Conservation (phyloP, 805 yeast species). For the Barnettozyma sucrosica region DNA sequence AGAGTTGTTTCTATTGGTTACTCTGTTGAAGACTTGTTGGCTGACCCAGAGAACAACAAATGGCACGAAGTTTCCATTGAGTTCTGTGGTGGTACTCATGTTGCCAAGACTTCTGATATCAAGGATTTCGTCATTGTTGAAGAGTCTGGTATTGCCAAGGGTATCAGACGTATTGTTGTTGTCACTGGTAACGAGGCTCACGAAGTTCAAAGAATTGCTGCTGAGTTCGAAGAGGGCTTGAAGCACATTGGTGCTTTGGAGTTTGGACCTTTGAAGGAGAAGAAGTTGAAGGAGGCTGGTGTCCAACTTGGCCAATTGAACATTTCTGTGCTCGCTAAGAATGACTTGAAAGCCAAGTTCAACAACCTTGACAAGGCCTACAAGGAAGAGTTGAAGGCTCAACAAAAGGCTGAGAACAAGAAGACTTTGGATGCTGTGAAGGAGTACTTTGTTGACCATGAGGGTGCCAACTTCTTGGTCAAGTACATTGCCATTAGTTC, state of each 20-base stretch:
- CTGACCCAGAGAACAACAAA: conserved; percentile 60
- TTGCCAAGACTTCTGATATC: conserved; percentile 85
- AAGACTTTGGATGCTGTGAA: conserved; percentile 73
- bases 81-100: conserved; percentile 99
- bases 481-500: conserved; percentile 65
- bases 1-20: conserved; percentile 95
- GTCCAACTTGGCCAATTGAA: conserved; percentile 77
- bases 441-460: conserved; percentile 52
- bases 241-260: conserved; percentile 55
- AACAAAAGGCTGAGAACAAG: conserved; percentile 84
- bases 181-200: conserved; percentile 90
- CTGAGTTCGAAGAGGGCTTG: conserved; percentile 59
- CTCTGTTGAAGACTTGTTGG: conserved; percentile 75
- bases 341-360: conserved; percentile 67
- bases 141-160: conserved; percentile 98
- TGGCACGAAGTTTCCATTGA: conserved; percentile 83
- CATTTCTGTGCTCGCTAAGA: conserved; percentile 78
- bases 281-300: conserved; percentile 74
- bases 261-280: conserved; percentile 75
- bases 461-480: conserved; percentile 54
- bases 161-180: conserved; percentile 96
- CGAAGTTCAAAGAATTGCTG: conserved; percentile 82
- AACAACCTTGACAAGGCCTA: conserved; percentile 75
- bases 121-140: conserved; percentile 85
- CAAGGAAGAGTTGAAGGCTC: conserved; percentile 81